Evolutionary conservation across 768 basidiomycete species (phyloP).

Genomic region (Porphyrellus cyaneotinctus): DNA sequence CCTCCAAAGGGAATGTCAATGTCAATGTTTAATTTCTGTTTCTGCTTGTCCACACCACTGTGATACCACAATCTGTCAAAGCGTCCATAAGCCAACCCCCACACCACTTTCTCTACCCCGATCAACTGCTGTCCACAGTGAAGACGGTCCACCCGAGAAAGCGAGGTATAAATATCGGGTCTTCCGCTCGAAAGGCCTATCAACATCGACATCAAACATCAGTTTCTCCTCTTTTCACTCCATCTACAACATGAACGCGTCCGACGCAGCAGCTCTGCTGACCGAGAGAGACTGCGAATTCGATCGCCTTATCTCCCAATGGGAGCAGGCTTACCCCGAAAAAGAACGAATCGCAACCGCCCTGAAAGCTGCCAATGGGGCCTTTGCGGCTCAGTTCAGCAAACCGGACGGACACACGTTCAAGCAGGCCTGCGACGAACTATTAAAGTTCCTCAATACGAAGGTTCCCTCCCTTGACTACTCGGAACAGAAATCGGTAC

Average conservation of each 20-base stretch:
- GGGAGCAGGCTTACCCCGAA: neutral
- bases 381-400: constrained; percentile 14
- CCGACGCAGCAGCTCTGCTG: neutral
- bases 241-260: constrained; percentile 10
- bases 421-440: constrained; percentile 6
- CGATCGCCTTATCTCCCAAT: neutral
- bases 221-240: neutral
- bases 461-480: constrained; percentile 1
- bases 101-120: neutral
- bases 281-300: neutral
- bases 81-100: neutral
- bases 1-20: neutral
- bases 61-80: neutral
- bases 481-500: constrained; percentile 11
- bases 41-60: constrained; percentile 8
- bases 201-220: neutral
- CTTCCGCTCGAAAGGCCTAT: neutral
- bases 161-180: constrained; percentile 8
- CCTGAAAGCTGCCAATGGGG: constrained; percentile 11
- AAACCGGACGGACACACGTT: constrained; percentile 11
- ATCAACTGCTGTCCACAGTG: constrained; percentile 2
- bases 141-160: neutral
- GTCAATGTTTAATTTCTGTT: constrained; percentile 2
- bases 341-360: neutral
- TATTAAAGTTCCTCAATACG: constrained; percentile 9